Percentiles rank a stretch among this genome's conserved stretches.
These are phyloP conservation scores for Stylonectria norvegica DNA, from an alignment of 2,329 filamentous ascomycete species.

Conservation along the genomic window DNA sequence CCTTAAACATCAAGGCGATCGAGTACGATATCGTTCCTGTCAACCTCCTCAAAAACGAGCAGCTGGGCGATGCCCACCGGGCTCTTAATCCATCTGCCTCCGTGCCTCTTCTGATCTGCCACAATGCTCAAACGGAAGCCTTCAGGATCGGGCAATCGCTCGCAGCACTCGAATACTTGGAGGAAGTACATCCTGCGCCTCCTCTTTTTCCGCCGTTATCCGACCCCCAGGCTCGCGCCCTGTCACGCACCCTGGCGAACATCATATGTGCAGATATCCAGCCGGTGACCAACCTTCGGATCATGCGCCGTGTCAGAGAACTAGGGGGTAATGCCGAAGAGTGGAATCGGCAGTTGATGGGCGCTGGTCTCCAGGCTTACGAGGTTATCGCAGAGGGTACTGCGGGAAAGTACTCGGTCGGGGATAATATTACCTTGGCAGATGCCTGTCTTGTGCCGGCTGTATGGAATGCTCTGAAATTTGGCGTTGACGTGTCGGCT, in stretches of 20 bases:
- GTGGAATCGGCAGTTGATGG: conserved; percentile 52
- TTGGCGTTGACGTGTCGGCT: conserved; percentile 48
- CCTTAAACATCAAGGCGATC: conserved; percentile 53
- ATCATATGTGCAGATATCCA: conserved; percentile 58
- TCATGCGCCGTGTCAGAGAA: conserved; percentile 46
- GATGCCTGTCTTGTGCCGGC: conserved; percentile 58
- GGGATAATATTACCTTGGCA: conserved; percentile 53
- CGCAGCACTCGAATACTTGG: conserved; percentile 60
- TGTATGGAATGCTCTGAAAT: conserved; percentile 54
- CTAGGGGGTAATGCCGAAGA: conserved; percentile 41
- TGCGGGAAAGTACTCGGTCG: conserved; percentile 53
- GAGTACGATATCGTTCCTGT: conserved; percentile 44
- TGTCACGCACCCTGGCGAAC: conserved; percentile 49
- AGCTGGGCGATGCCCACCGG: conserved; percentile 43
- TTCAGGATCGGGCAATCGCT: conserved; percentile 54
- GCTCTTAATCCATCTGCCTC: conserved; percentile 51
- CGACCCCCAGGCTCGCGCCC: conserved; percentile 42
- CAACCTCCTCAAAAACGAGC: conserved; percentile 54
- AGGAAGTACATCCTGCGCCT: conserved; percentile 46
- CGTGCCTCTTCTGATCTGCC: conserved; percentile 51
- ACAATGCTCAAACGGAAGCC: conserved; percentile 20
- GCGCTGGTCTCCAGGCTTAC: conserved; percentile 53
- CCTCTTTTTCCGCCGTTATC: conserved; percentile 49
- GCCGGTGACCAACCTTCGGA: conserved; percentile 56
- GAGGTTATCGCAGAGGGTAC: conserved; percentile 40